Conservation (phyloP, 2,329 filamentous ascomycete genomes). For the Cordyceps fumosorosea region DNA sequence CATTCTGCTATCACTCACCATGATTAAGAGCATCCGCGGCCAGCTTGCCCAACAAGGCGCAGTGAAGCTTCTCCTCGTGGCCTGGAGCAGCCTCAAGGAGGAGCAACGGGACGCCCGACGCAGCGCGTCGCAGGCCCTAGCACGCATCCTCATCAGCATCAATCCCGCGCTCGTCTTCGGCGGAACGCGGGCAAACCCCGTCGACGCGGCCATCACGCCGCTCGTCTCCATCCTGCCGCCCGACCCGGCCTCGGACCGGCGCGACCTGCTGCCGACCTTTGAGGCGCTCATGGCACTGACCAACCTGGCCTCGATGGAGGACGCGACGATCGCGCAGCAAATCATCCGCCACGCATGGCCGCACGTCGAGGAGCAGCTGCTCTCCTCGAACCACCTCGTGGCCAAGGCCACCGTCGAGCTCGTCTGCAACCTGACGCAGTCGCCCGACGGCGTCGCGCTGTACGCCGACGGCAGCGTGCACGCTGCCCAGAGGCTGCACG, state of each 20-base stretch:
- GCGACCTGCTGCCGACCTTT: conserved; percentile 81
- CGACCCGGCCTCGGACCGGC: conserved; percentile 54
- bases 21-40: conserved; percentile 66
- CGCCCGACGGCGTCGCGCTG: conserved; percentile 57
- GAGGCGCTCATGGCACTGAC: conserved; percentile 88
- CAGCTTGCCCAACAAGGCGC: conserved; percentile 89
- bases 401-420: conserved; percentile 82
- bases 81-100: conserved; percentile 56
- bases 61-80: conserved; percentile 72
- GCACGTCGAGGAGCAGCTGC: conserved; percentile 74
- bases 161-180: conserved; percentile 81
- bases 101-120: conserved; percentile 39
- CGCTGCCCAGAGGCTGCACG: conserved; percentile 68
- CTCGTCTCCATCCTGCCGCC: conserved; percentile 67
- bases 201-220: conserved; percentile 75
- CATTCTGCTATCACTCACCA: conserved; percentile 72
- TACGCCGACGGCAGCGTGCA: conserved; percentile 63
- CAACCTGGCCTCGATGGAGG: conserved; percentile 80
- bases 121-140: conserved; percentile 71
- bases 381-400: conserved; percentile 68
- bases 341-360: conserved; percentile 72
- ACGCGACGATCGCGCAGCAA: conserved; percentile 56
- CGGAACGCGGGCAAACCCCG: conserved; percentile 64
- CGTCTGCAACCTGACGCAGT: conserved; percentile 80
- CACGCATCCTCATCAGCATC: conserved; percentile 78